A percentile compares a stretch with the other conserved stretches of the same genome.
phyloP scores from a whole-genome alignment of 805 yeast genomes.

The Maudiozyma serrabonitensis region DNA sequence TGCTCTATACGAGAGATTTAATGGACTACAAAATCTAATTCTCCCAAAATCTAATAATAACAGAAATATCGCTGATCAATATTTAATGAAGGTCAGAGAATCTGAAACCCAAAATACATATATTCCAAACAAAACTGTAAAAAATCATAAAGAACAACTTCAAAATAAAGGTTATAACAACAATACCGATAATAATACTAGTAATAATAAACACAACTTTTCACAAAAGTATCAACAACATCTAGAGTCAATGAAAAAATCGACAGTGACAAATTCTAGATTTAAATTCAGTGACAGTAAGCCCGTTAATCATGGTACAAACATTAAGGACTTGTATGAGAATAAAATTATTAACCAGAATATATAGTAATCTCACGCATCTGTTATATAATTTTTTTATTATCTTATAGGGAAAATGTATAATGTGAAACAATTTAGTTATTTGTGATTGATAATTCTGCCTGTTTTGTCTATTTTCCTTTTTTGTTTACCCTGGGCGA shows the following conservation, averaged over 20 bases:
- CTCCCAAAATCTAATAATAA: slow-evolving; percentile 2
- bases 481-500: not conserved
- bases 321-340: not conserved
- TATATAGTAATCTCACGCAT: not conserved
- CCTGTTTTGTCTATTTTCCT: too few species aligned
- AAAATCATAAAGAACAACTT: not conserved
- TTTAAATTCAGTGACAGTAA: not conserved
- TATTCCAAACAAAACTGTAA: not conserved
- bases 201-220: not conserved
- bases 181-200: not conserved
- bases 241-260: not conserved
- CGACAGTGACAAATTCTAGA: not conserved
- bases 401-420: too few species aligned
- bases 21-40: not conserved
- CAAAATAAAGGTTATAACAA: not conserved
- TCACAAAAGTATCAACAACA: slow-evolving; percentile 2
- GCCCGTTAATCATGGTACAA: not conserved
- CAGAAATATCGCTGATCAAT: slow-evolving; percentile 3
- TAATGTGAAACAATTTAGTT: too few species aligned
- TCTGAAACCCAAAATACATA: not conserved
- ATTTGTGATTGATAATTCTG: too few species aligned
- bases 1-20: not conserved
- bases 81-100: slow-evolving; percentile 3
- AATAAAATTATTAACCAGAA: not conserved
- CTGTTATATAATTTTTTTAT: too few species aligned